These are phyloP conservation scores for Pythium periplocum DNA, from an alignment of 352 stramenopile genomes.

Conservation along the genomic window DNA sequence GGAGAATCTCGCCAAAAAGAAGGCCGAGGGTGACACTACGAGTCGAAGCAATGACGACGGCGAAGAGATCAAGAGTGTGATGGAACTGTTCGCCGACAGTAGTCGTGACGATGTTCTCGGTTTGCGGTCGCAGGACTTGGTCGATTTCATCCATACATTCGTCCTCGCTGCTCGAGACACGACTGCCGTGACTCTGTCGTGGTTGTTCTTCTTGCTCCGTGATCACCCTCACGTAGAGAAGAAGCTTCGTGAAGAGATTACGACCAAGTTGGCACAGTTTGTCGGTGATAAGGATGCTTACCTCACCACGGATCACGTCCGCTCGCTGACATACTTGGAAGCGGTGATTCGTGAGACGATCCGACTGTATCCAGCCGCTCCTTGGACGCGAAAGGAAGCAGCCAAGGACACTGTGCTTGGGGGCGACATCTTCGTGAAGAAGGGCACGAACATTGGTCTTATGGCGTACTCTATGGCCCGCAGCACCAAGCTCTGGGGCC, in stretches of 20 bases:
- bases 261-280: not conserved
- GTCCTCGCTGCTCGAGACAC: slow-evolving; percentile 70
- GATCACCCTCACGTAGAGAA: slow-evolving; percentile 41
- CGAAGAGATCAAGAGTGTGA: slow-evolving; percentile 16
- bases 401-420: slow-evolving; percentile 45
- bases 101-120: slow-evolving; percentile 7
- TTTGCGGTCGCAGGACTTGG: slow-evolving; percentile 13
- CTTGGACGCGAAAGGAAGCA: slow-evolving; percentile 48
- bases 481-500: slow-evolving; percentile 24
- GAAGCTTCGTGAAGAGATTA: slow-evolving; percentile 44
- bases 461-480: slow-evolving; percentile 28
- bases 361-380: slow-evolving; percentile 13
- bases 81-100: slow-evolving; percentile 7
- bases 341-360: slow-evolving; percentile 16
- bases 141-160: slow-evolving; percentile 61
- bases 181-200: slow-evolving; percentile 56
- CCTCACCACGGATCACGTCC: slow-evolving; percentile 10
- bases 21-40: slow-evolving; percentile 1
- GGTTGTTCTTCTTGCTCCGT: slow-evolving; percentile 64
- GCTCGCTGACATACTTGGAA: slow-evolving; percentile 15
- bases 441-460: slow-evolving; percentile 20
- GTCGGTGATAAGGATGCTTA: not conserved
- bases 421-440: slow-evolving; percentile 13
- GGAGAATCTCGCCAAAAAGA: slow-evolving; percentile 5
- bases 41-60: slow-evolving; percentile 17